Percentiles rank a stretch among this genome's conserved stretches.
phyloP scores from a whole-genome alignment of 495 filamentous ascomycete genomes.

The Coniosporium apollinis region DNA sequence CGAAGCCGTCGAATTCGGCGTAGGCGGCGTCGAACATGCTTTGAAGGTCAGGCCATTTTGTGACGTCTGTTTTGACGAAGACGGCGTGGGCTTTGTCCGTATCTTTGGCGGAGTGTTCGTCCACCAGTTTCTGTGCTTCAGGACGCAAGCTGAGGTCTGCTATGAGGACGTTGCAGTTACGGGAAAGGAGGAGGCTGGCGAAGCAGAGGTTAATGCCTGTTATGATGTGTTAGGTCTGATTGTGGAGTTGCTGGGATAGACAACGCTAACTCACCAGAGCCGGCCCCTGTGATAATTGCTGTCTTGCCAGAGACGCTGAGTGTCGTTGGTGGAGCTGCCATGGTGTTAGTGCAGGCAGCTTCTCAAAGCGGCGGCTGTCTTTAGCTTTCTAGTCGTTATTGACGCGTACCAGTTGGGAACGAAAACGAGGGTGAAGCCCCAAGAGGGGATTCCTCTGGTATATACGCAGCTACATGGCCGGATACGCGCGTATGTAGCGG shows the following conservation, averaged over 20 bases:
- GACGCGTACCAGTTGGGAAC: too few relatives aligned
- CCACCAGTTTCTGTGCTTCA: slow-evolving; percentile 41
- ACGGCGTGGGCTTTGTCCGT: slow-evolving; percentile 28
- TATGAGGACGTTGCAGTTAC: slow-evolving; percentile 47
- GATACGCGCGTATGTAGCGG: too few relatives aligned
- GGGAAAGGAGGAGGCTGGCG: slow-evolving; percentile 37
- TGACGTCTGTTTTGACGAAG: slow-evolving; percentile 48
- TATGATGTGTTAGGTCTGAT: neutral
- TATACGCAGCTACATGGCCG: too few relatives aligned
- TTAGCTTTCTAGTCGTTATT: too few relatives aligned
- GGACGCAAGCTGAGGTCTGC: slow-evolving; percentile 48
- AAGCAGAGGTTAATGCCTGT: slow-evolving; percentile 44
- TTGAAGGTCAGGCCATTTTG: slow-evolving; percentile 40
- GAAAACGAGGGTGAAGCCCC: too few relatives aligned
- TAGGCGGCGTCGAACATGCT: slow-evolving; percentile 38
- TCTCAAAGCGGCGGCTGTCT: too few relatives aligned
- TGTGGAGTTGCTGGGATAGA: neutral
- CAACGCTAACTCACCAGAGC: slow-evolving; percentile 37
- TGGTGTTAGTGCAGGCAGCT: too few relatives aligned
- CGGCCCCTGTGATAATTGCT: slow-evolving; percentile 56
- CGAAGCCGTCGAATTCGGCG: slow-evolving; percentile 38
- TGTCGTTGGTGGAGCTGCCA: slow-evolving; percentile 8
- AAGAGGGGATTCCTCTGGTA: too few relatives aligned
- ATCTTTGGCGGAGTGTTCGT: slow-evolving; percentile 26
- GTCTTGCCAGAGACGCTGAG: slow-evolving; percentile 40